These are phyloP conservation scores for Colletotrichum costaricense DNA, from an alignment of 2,329 filamentous ascomycete genomes.

Conservation along the genomic window DNA sequence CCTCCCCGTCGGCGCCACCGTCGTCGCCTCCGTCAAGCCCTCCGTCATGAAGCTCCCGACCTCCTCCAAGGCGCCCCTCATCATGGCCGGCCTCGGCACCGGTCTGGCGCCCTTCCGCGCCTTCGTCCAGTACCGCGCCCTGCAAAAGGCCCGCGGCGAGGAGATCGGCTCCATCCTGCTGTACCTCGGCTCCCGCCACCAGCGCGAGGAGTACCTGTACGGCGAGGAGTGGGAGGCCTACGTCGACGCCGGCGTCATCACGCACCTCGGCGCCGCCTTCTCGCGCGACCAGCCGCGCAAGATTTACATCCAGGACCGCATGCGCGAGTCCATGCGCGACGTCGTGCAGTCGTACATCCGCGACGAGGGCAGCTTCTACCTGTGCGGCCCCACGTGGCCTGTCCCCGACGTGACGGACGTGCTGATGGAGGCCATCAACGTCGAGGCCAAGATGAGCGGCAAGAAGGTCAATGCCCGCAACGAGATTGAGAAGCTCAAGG, in stretches of 20 bases:
- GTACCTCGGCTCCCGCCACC: constrained; percentile 97
- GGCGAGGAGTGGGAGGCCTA: constrained; percentile 99
- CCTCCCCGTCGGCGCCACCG: constrained; percentile 78
- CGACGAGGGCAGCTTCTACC: constrained; percentile 93
- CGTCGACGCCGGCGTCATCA: constrained; percentile 93
- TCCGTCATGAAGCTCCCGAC: constrained; percentile 98
- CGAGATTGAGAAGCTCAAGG: constrained; percentile 98
- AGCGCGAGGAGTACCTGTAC: constrained; percentile 98
- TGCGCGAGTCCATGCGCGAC: constrained; percentile 86
- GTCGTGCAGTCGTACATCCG: constrained; percentile 89
- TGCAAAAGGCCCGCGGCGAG: constrained; percentile 97
- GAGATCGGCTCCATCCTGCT: constrained; percentile 92
- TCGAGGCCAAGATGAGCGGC: constrained; percentile 74
- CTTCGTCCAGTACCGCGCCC: constrained; percentile 97
- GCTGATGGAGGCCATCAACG: constrained; percentile 88
- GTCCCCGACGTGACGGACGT: constrained; percentile 97
- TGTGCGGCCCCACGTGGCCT: constrained; percentile 98
- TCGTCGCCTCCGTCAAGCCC: constrained; percentile 96
- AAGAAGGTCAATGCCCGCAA: constrained; percentile 88
- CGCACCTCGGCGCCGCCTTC: constrained; percentile 92
- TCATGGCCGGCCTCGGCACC: constrained; percentile 99
- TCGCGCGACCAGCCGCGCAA: constrained; percentile 97
- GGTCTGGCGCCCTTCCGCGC: constrained; percentile 99
- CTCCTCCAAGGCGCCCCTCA: constrained; percentile 89
- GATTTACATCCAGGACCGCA: constrained; percentile 99